Percentiles rank a stretch among this genome's conserved stretches.
Conservation (phyloP, 352 stramenopile genomes). For the Phytophthora niederhauseri region DNA sequence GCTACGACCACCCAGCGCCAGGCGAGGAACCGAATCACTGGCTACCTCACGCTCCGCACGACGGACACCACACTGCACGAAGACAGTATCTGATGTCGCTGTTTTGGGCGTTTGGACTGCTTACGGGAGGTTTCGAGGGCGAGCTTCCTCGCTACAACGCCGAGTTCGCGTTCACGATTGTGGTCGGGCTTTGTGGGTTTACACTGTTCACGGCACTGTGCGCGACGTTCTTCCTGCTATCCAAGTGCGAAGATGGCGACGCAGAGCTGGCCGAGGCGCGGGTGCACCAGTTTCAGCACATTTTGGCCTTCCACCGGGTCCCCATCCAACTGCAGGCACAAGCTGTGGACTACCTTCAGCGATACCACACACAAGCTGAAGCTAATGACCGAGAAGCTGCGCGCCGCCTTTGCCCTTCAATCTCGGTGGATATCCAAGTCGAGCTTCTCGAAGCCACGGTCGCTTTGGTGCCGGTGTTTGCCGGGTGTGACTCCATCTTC, state of each 20-base stretch:
- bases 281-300: conserved; percentile 71
- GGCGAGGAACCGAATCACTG: conserved; percentile 49
- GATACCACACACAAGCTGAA: conserved; percentile 67
- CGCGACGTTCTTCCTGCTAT: conserved; percentile 78
- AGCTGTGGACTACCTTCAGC: conserved; percentile 70
- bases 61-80: conserved; percentile 13
- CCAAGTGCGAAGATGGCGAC: conserved; percentile 68
- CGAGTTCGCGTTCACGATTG: conserved; percentile 70
- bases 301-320: conserved; percentile 70
- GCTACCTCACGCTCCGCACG: conserved; percentile 40
- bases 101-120: conserved; percentile 71
- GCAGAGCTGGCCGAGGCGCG: conserved; percentile 61
- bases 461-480: conserved; percentile 62
- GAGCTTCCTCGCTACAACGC: conserved; percentile 53
- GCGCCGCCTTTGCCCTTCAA: conserved; percentile 69
- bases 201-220: conserved; percentile 73
- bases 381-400: conserved; percentile 66
- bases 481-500: conserved; percentile 61
- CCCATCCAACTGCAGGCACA: conserved; percentile 52
- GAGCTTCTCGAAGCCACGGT: conserved; percentile 62
- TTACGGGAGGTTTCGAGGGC: conserved; percentile 64
- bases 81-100: conserved; percentile 60
- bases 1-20: conserved; percentile 34
- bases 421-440: conserved; percentile 72
- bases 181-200: conserved; percentile 62